Evolutionary conservation across 2,329 filamentous ascomycete species (phyloP), one percentile per base, ranked within the genome.

Genomic region (Passalora sequoiae): DNA sequence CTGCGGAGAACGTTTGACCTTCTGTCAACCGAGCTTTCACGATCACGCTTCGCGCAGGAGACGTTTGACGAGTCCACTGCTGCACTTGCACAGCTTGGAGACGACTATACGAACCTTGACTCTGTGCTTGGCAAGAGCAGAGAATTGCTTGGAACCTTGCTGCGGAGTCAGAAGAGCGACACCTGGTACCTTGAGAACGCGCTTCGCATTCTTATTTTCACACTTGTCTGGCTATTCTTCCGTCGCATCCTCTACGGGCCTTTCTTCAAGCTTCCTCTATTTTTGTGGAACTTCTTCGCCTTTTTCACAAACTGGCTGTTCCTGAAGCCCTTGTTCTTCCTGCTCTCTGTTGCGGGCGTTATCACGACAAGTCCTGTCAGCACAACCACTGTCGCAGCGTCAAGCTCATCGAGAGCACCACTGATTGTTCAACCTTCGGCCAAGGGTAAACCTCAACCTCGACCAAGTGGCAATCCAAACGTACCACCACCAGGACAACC

Each of bases 101-200:
- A 94, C 57, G 84, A 80, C 27, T 98, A 98, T 68, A 80, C 75
- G 15, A 80, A 81, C 38, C 77, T 97, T 4, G 87, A 91, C 57
- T 78, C 78, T 9, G 76, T 96, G 60, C 74, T 98, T 27, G 74
- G 78, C 2, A 84, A 78, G 44, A 89, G 86, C 33, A 77, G 79
- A 52, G 82, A 81, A 43, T 72, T 98, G 13, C 77, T 96, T 6
- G 80, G 80, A 5, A 87, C 86, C 13, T 72, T 98, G 33, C 70
- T 97, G 35, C 80, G 80, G 49, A 92, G 86, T 51, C 88, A 94
- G 62, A 98, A 98, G 74, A 92, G 84, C 53, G 92, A 98, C 63
- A 96, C 89, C 2, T 98, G 92, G 92, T 98, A 98, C 63, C 77
- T 98, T 24, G 85, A 92, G 67, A 94, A 86, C 27, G 81, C 89